These are phyloP conservation scores for Raphanus sativus DNA, from an alignment of 345 rosid genomes.

Conservation along the genomic window DNA sequence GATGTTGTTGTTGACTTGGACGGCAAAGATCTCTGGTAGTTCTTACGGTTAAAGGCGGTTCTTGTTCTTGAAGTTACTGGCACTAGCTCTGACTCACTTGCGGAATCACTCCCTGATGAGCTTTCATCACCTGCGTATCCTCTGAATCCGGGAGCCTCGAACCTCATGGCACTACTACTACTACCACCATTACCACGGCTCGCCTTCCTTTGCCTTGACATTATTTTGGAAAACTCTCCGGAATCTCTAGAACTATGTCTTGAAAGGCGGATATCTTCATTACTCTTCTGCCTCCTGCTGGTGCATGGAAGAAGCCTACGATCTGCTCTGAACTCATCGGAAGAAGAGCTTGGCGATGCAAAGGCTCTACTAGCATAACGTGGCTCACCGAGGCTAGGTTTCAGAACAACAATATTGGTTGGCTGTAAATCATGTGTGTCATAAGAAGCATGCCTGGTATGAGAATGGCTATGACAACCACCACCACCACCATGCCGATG, in stretches of 20 bases:
- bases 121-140: conserved; percentile 83
- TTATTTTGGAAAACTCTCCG: conserved; percentile 62
- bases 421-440: conserved; percentile 43
- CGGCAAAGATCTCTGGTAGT: conserved; percentile 43
- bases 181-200: conserved; percentile 35
- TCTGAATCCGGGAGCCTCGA: conserved; percentile 51
- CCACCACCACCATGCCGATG: conserved; percentile 34
- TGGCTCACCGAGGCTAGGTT: conserved; percentile 72
- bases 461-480: conserved; percentile 41
- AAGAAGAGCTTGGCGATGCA: conserved; percentile 56
- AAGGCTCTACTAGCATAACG: conserved; percentile 44
- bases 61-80: conserved; percentile 49
- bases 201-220: conserved; percentile 62
- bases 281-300: conserved; percentile 46
- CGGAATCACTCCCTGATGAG: conserved; percentile 77
- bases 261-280: conserved; percentile 45
- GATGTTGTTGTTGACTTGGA: conserved; percentile 61
- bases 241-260: conserved; percentile 65
- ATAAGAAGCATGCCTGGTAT: conserved; percentile 39
- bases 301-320: conserved; percentile 48
- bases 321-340: conserved; percentile 49
- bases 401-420: conserved; percentile 86
- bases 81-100: conserved; percentile 58
- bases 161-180: conserved; percentile 43
- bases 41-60: conserved; percentile 45